Evolutionary conservation across 768 basidiomycete genomes (phyloP).

Genomic region (Mycena galopus): DNA sequence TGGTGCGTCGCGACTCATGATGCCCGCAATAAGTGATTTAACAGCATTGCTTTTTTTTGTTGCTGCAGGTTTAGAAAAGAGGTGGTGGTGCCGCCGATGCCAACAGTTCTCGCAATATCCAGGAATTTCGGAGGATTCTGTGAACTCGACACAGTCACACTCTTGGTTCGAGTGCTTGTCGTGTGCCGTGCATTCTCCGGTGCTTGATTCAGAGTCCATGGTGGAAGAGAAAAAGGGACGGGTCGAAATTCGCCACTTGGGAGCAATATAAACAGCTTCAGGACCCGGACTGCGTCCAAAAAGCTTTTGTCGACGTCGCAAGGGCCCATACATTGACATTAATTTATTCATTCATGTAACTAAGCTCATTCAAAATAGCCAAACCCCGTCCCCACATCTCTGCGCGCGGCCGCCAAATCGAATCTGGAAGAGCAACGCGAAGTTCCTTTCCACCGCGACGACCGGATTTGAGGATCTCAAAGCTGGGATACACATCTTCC

Average conservation of each 20-base stretch:
- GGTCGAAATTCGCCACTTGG: not conserved
- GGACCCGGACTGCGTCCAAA: no score
- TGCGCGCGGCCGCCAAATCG: constrained; percentile 9
- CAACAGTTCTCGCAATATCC: not conserved
- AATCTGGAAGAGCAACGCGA: constrained; percentile 6
- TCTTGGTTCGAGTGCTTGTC: not conserved
- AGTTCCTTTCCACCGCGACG: constrained; percentile 2
- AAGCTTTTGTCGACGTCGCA: not conserved
- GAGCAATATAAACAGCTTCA: no score
- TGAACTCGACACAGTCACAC: not conserved
- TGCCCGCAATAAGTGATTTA: not conserved
- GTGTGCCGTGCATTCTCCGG: constrained; percentile 1
- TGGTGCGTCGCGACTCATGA: not conserved
- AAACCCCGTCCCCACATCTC: not conserved
- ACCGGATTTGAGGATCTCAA: constrained; percentile 23
- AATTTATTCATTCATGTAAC: constrained; percentile 2
- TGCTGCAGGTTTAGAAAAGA: not conserved
- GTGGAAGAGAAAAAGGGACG: not conserved
- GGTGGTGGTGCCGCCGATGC: not conserved
- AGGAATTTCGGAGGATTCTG: not conserved
- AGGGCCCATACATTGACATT: not conserved
- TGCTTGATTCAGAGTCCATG: not conserved
- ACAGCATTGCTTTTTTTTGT: not conserved
- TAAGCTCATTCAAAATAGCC: constrained; percentile 1
- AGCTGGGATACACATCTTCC: constrained; percentile 4